Evolutionary conservation across 208 protist species (phyloP).

Genomic region (Crithidia expoeki): DNA sequence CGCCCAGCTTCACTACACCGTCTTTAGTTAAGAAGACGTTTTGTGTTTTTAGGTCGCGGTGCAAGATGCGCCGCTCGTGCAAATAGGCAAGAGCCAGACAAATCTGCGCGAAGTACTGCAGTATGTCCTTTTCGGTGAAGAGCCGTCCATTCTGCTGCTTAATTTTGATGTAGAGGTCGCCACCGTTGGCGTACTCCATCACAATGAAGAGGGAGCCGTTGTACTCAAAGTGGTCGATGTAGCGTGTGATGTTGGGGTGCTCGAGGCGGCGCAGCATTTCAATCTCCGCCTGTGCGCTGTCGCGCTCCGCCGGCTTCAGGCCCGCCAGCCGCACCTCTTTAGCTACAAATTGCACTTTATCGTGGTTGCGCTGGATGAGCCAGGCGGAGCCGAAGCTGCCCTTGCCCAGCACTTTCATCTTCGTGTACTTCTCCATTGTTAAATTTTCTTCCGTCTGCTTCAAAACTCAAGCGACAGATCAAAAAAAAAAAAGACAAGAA

Average conservation of each 20-base stretch:
- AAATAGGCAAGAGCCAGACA: conserved; percentile 83
- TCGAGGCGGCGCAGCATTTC: conserved; percentile 84
- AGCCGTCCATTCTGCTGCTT: conserved; percentile 70
- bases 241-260: conserved; percentile 92
- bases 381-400: conserved; percentile 92
- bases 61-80: conserved; percentile 87
- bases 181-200: conserved; percentile 94
- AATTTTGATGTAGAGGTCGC: conserved; percentile 87
- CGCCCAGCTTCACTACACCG: conserved; percentile 88
- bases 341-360: conserved; percentile 84
- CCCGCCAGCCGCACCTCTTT: conserved; percentile 86
- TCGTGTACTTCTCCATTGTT: conserved; percentile 88
- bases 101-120: conserved; percentile 89
- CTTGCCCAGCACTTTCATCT: conserved; percentile 89
- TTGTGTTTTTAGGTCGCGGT: conserved; percentile 92
- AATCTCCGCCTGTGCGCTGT: conserved; percentile 90
- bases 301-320: conserved; percentile 79
- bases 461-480: no score
- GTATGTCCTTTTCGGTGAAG: conserved; percentile 78
- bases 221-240: conserved; percentile 88
- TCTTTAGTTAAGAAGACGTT: conserved; percentile 91
- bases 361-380: conserved; percentile 85
- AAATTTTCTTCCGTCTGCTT: no score
- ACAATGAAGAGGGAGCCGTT: conserved; percentile 87
- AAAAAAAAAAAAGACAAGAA: no score